Evolutionary conservation across 345 rosid genomes (phyloP).

Genomic region (Chamaenerion angustifolium): DNA sequence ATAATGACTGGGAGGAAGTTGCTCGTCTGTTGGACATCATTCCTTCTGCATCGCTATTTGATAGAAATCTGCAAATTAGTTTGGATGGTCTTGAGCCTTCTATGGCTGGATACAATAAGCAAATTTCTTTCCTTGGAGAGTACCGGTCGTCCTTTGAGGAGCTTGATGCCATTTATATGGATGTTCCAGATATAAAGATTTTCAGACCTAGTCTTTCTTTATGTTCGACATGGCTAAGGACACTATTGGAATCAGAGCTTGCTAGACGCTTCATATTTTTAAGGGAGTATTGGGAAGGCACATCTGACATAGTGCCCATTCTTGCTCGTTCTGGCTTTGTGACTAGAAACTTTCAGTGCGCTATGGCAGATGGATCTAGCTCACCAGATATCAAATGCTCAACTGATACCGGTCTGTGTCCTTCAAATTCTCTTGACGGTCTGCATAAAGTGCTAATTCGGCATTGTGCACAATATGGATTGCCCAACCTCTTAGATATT

Average conservation of each 20-base stretch:
- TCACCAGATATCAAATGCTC: conserved; percentile 33
- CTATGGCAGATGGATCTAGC: conserved; percentile 29
- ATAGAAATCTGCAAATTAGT: conserved; percentile 67
- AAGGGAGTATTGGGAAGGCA: conserved; percentile 79
- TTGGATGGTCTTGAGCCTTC: conserved; percentile 47
- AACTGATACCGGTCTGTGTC: conserved; percentile 22
- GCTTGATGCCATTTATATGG: conserved; percentile 64
- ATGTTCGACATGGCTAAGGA: conserved; percentile 66
- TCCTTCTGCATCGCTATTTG: conserved; percentile 50
- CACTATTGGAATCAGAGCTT: conserved; percentile 73
- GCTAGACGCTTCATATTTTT: conserved; percentile 63
- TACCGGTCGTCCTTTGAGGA: conserved; percentile 61
- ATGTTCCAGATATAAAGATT: conserved; percentile 65
- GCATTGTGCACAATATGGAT: conserved; percentile 49
- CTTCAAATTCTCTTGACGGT: conserved; percentile 30
- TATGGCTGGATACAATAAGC: conserved; percentile 21
- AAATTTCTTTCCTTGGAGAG: conserved; percentile 33
- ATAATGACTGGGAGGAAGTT: conserved; percentile 91
- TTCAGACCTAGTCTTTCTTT: conserved; percentile 38
- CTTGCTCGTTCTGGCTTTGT: conserved; percentile 74
- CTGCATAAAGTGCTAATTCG: conserved; percentile 53
- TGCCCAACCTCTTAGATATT: conserved; percentile 85
- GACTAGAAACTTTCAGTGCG: conserved; percentile 24
- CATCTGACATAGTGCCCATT: conserved; percentile 53
- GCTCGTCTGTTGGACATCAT: conserved; percentile 57